phyloP scores from a whole-genome alignment of 164 flowering plant genomes.

The Nymphaea thermarum region DNA sequence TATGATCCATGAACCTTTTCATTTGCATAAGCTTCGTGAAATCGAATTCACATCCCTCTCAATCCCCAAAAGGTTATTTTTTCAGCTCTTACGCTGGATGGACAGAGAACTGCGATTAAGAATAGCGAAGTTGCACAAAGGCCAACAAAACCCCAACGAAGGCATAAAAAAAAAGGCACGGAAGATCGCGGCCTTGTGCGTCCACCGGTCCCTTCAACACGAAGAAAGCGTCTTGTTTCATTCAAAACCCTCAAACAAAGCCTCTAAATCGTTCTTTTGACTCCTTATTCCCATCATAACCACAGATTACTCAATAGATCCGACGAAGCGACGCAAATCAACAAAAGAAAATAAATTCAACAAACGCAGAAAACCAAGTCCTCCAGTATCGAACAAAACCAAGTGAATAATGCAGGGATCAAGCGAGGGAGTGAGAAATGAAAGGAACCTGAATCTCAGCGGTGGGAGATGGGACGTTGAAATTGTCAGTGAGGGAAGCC shows the following conservation, averaged over 20 bases:
- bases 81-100: too few relatives aligned
- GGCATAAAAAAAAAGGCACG: background rate
- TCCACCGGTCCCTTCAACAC: background rate
- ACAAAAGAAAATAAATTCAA: background rate
- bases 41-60: too few relatives aligned
- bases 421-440: constrained; percentile 2
- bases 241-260: background rate
- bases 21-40: too few relatives aligned
- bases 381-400: background rate
- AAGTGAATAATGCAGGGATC: background rate
- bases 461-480: constrained; percentile 59
- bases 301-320: background rate
- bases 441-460: constrained; percentile 46
- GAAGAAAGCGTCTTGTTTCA: background rate
- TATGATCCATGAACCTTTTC: too few relatives aligned
- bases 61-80: too few relatives aligned
- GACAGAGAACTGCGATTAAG: too few relatives aligned
- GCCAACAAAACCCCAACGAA: too few relatives aligned
- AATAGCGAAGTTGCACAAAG: too few relatives aligned
- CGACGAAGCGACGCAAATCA: background rate
- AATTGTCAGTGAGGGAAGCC: constrained; percentile 72
- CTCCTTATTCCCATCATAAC: background rate
- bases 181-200: background rate
- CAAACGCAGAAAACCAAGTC: background rate
- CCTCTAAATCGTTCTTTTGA: background rate